phyloP scores from a whole-genome alignment of 2,329 filamentous ascomycete genomes.

The Paecilomyces dactylethromorphus region DNA sequence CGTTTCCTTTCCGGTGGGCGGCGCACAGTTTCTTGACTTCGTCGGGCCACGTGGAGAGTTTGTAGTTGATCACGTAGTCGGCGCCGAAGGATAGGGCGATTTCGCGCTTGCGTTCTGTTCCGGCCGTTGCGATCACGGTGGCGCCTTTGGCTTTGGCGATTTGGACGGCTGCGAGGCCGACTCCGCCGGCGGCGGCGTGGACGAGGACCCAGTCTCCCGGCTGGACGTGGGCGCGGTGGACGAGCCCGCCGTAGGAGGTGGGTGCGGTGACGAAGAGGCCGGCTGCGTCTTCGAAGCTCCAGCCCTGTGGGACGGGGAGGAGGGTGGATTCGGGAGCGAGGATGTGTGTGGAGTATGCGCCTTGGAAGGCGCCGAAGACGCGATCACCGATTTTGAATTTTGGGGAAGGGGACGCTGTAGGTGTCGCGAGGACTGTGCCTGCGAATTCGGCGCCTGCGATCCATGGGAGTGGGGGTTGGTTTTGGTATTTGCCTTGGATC shows the following conservation, averaged over 20 bases:
- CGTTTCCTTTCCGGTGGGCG: constrained; percentile 55
- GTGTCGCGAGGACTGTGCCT: constrained; percentile 65
- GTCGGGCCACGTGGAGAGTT: constrained; percentile 60
- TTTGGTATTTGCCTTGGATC: constrained; percentile 91
- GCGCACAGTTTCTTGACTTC: constrained; percentile 63
- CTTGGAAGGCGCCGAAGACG: constrained; percentile 82
- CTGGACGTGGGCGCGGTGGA: constrained; percentile 69
- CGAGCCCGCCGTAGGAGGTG: constrained; percentile 78
- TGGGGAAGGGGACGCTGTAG: constrained; percentile 43
- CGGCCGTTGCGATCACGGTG: constrained; percentile 87
- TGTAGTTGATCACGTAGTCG: constrained; percentile 76
- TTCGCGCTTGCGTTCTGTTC: constrained; percentile 69
- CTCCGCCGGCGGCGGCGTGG: constrained; percentile 86
- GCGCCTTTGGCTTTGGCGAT: constrained; percentile 89
- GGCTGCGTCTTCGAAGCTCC: constrained; percentile 78
- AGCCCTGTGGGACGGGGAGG: constrained; percentile 68
- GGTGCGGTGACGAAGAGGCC: constrained; percentile 89
- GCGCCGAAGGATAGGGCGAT: constrained; percentile 77
- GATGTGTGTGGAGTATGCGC: constrained; percentile 75
- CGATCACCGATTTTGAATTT: constrained; percentile 70
- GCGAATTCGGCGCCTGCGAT: constrained; percentile 81
- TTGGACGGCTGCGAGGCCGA: constrained; percentile 86
- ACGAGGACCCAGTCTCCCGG: constrained; percentile 80
- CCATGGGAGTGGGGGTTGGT: constrained; percentile 85
- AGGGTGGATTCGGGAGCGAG: constrained; percentile 60